Evolutionary conservation across 139 green algal species (phyloP).

Genomic region (Eudorina sp.): DNA sequence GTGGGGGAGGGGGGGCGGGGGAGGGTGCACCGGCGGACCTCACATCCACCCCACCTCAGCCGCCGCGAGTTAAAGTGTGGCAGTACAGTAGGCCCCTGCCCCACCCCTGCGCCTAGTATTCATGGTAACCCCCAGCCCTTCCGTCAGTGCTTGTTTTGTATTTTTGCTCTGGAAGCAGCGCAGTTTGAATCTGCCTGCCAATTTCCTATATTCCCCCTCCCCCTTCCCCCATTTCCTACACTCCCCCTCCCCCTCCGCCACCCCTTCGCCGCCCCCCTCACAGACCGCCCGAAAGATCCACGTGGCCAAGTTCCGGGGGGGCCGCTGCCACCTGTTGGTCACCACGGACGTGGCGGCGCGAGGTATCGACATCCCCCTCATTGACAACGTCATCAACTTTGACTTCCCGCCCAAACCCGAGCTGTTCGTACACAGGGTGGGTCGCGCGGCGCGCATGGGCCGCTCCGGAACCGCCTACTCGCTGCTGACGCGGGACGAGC

Average conservation of each 20-base stretch:
- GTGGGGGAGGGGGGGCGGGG: conserved; percentile 60
- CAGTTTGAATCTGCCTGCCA: too few species aligned
- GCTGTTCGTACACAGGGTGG: conserved; percentile 96
- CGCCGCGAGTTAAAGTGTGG: too few species aligned
- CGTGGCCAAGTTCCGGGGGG: conserved; percentile 91
- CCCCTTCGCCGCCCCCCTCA: too few species aligned
- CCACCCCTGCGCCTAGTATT: too few species aligned
- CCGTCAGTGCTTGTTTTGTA: too few species aligned
- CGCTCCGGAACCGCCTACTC: conserved; percentile 75
- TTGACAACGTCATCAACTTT: conserved; percentile 99
- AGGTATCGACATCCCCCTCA: conserved; percentile 97
- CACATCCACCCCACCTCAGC: too few species aligned
- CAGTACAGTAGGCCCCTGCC: too few species aligned
- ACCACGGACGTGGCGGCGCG: conserved; percentile 98
- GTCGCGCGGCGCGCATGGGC: conserved; percentile 85
- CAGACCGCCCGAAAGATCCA: conserved; percentile 96
- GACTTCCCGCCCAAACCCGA: conserved; percentile 94
- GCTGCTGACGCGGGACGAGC: conserved; percentile 85
- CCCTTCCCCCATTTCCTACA: neutral
- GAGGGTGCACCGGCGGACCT: too few species aligned
- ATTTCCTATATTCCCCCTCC: too few species aligned
- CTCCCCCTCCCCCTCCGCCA: neutral
- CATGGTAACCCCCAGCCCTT: too few species aligned
- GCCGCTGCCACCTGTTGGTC: conserved; percentile 79
- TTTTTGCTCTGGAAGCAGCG: too few species aligned